Base-by-base conservation (phyloP, 805 yeast genomes). In the Candida vaughaniae region DNA sequence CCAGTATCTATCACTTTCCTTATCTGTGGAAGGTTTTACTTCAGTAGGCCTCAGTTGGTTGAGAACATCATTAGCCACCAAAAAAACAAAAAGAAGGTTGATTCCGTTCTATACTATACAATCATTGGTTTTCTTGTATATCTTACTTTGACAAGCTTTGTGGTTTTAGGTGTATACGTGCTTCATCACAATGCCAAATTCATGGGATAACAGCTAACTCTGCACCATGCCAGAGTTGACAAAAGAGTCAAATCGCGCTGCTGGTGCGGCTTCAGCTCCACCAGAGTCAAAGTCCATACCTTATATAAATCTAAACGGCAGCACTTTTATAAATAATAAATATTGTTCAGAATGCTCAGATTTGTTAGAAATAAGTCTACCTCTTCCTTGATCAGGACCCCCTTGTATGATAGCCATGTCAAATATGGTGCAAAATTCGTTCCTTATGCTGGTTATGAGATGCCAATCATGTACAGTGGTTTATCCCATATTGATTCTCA, bases 371-470 rank as follows among this genome's bases (percentile, higher is more conserved):
- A 46, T 32, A 54, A 56, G 32, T 55, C 68, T 6, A 51, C 57
- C 6, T 9, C 17, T 3, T 10, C 35, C n/a, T 56, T 73, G 41
- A 68, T 75, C 47, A 77, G 69, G 48, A 93, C 98, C 1, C 95
- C 98, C 4, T 69, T 93, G 27, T 79, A 83, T 58, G 88, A 84
- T 40, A 71, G 88, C 16, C 97, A 93, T 58, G 68, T 82, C 23
- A 75, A 76, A 38, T 68, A 79, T 31, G 91, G 89, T 5, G 99
- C 89, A 10, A 89, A 85, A 38, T 82, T 93, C 82, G 98, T 90
- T 3, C 95, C 95, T 30, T 93, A 86, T 63, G 98, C 98, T 12
- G 96, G 96, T n/a, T 93, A 77, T 54, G 77, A 82, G 31, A 91
- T 93, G 97, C 99, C 99, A 1, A 89, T 93, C 7, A 62, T 88